Conservation (phyloP, 176 grass and related monocot species). For the Cocos nucifera region DNA sequence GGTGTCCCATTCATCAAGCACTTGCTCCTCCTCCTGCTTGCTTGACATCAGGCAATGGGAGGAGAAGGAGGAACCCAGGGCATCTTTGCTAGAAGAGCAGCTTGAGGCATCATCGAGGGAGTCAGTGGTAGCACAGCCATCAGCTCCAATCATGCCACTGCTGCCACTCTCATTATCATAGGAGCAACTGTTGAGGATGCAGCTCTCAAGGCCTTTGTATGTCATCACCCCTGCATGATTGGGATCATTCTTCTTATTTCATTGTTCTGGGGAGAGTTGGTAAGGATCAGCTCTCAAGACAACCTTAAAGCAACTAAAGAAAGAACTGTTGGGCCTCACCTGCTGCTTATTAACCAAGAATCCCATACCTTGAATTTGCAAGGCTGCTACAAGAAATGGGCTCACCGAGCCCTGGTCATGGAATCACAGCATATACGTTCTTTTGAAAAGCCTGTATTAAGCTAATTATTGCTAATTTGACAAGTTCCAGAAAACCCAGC, state of each 20-base stretch:
- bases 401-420: background rate
- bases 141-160: constrained; percentile 42
- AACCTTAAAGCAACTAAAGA: background rate
- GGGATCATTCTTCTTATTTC: background rate
- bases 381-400: constrained; percentile 1
- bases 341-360: background rate
- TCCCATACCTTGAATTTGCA: background rate
- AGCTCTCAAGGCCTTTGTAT: constrained; percentile 75
- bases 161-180: constrained; percentile 75
- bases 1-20: constrained; percentile 43
- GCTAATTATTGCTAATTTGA: too few species aligned
- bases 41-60: constrained; percentile 39
- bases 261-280: too few species aligned
- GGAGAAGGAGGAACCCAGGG: constrained; percentile 50
- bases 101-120: constrained; percentile 81
- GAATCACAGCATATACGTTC: too few species aligned
- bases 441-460: too few species aligned
- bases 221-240: constrained; percentile 58
- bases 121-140: constrained; percentile 50
- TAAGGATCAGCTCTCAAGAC: background rate
- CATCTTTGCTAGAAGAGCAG: constrained; percentile 88
- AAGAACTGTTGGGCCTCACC: constrained; percentile 2
- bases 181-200: constrained; percentile 61
- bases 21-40: constrained; percentile 56
- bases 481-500: too few species aligned